Percentiles rank a stretch among this genome's conserved stretches.
Conservation (phyloP, 192 early-diverging fungal species). For the Funneliformis mosseae region DNA sequence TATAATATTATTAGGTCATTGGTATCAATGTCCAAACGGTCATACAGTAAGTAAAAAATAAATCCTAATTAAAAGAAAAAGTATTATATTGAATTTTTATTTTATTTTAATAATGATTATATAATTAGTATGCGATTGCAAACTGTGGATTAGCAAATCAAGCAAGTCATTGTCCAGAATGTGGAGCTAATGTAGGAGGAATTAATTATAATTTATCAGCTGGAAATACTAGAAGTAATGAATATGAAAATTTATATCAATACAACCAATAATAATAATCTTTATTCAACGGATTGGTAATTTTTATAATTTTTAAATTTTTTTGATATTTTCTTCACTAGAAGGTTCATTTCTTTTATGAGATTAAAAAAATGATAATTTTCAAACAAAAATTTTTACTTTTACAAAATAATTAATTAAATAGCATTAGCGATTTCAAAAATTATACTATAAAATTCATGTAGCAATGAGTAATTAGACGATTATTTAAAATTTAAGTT, state of each 20-base stretch:
- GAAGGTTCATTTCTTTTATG: no score
- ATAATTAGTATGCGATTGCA: conserved; percentile 1
- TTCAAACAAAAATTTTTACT: no score
- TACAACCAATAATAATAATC: neutral
- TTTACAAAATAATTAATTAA: no score
- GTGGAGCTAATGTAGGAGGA: neutral
- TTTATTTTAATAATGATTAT: neutral
- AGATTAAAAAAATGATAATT: no score
- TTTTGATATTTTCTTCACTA: no score
- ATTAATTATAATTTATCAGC: neutral
- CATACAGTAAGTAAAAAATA: neutral
- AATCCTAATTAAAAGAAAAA: neutral
- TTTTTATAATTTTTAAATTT: no score
- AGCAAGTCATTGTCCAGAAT: neutral
- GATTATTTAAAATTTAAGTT: no score
- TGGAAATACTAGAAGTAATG: neutral
- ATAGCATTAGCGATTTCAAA: no score
- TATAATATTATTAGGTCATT: neutral
- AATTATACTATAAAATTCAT: no score
- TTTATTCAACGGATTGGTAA: neutral
- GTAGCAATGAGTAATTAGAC: no score
- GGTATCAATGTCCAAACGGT: neutral
- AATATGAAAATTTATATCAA: neutral
- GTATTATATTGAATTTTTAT: neutral
- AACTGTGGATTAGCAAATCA: neutral